These are phyloP conservation scores for Chytriomyces confervae DNA, from an alignment of 192 early-diverging fungal genomes.

Conservation along the genomic window DNA sequence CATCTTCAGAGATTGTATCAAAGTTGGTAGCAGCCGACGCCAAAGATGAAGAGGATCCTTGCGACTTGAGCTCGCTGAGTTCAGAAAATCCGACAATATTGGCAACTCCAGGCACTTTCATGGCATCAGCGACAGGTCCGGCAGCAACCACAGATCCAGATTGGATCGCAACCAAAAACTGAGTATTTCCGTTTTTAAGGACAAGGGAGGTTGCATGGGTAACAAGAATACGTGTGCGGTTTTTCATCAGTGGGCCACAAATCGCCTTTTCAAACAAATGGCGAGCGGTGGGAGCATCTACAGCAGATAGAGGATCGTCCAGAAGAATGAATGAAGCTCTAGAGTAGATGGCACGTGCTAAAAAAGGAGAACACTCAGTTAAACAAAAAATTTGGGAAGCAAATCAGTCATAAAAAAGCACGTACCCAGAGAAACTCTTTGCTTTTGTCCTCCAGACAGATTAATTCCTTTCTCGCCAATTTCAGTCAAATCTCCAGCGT, in stretches of 20 bases:
- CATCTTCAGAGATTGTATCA: conserved; percentile 19
- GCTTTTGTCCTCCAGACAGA: conserved; percentile 65
- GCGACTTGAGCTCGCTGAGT: background rate
- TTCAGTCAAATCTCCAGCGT: conserved; percentile 89
- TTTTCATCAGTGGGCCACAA: conserved; percentile 67
- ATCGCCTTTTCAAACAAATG: conserved; percentile 83
- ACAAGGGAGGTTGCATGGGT: conserved; percentile 71
- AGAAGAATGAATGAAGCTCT: conserved; percentile 72
- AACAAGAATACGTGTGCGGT: conserved; percentile 86
- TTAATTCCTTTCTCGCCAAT: conserved; percentile 68
- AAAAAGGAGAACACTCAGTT: too few species aligned
- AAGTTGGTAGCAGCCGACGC: background rate
- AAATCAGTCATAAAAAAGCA: background rate
- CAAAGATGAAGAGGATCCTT: background rate
- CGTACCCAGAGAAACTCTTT: conserved; percentile 62
- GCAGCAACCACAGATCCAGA: conserved; percentile 42
- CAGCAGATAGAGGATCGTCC: conserved; percentile 90
- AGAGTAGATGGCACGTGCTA: conserved; percentile 78
- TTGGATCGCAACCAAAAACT: conserved; percentile 49
- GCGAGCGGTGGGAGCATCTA: conserved; percentile 92
- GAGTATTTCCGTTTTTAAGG: conserved; percentile 43
- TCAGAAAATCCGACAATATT: conserved; percentile 26
- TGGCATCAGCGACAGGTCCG: conserved; percentile 37
- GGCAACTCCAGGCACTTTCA: conserved; percentile 31
- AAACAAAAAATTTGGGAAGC: background rate